A percentile compares a stretch with the other conserved stretches of the same genome.
Evolutionary conservation across 257 asterid genomes (phyloP).

Genomic region (Solanum bukasovii): DNA sequence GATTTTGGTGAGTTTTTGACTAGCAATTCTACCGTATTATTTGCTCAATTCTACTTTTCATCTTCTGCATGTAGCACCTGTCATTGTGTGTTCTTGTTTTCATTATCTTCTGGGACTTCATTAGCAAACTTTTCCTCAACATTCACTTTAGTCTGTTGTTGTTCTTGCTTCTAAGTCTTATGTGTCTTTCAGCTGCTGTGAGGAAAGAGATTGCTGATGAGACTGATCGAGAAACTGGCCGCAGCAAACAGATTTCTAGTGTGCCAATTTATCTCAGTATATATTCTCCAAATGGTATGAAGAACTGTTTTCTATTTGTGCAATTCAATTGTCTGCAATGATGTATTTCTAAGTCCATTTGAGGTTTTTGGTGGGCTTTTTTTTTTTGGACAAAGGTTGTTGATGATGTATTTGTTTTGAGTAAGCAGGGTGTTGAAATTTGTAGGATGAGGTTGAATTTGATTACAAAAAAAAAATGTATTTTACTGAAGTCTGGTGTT

Average conservation of each 20-base stretch:
- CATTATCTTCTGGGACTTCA: not conserved
- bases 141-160: not conserved
- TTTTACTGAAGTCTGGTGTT: not conserved
- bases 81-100: not conserved
- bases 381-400: not conserved
- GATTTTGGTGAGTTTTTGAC: constrained; percentile 47
- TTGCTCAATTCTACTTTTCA: not conserved
- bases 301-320: not conserved
- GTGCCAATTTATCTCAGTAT: constrained; percentile 72
- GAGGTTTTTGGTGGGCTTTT: not conserved
- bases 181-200: constrained; percentile 40
- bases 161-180: not conserved
- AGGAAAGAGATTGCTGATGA: constrained; percentile 68
- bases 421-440: not conserved
- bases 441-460: not conserved
- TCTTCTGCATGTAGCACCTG: not conserved
- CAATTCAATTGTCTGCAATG: not conserved
- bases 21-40: not conserved
- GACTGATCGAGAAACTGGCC: constrained; percentile 77
- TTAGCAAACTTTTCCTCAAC: not conserved
- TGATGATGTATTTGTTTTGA: not conserved
- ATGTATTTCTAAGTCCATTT: not conserved
- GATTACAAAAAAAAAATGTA: not conserved
- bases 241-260: constrained; percentile 44
- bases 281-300: constrained; percentile 57